phyloP scores from a whole-genome alignment of 2,329 filamentous ascomycete genomes.

The Diaporthe nobilis region DNA sequence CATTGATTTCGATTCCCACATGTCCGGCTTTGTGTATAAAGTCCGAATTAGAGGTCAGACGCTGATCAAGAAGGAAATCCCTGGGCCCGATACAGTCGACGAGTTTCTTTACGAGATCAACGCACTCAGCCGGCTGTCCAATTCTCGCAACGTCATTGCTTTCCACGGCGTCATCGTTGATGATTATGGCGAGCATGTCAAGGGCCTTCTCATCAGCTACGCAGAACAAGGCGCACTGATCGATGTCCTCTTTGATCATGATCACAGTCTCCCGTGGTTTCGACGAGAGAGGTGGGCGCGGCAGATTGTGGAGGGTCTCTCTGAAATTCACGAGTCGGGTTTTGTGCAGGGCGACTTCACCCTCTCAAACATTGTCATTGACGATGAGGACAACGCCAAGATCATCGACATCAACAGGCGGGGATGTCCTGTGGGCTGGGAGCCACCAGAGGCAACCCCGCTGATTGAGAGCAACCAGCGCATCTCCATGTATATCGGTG shows the following conservation, averaged over 20 bases:
- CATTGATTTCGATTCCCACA: conserved; percentile 88
- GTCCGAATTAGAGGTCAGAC: conserved; percentile 77
- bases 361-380: conserved; percentile 95
- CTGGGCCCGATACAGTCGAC: conserved; percentile 93
- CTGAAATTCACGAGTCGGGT: conserved; percentile 94
- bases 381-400: conserved; percentile 85
- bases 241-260: conserved; percentile 88
- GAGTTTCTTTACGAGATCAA: conserved; percentile 99
- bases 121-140: conserved; percentile 83
- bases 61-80: conserved; percentile 98
- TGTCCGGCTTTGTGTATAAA: conserved; percentile 98
- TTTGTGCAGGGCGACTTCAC: conserved; percentile 99
- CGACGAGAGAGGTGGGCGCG: conserved; percentile 88
- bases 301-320: conserved; percentile 90
- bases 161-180: conserved; percentile 93
- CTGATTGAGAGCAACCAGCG: conserved; percentile 91
- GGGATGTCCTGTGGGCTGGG: conserved; percentile 98
- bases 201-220: conserved; percentile 90
- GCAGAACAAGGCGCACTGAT: conserved; percentile 90
- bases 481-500: conserved; percentile 97
- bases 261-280: conserved; percentile 75
- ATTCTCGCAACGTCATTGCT: conserved; percentile 83
- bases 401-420: conserved; percentile 99
- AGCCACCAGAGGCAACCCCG: conserved; percentile 89
- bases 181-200: conserved; percentile 79